A percentile compares a stretch with the other conserved stretches of the same genome.
Evolutionary conservation across 1,284 basidiomycete genomes (phyloP).

Genomic region (Papiliotrema laurentii): DNA sequence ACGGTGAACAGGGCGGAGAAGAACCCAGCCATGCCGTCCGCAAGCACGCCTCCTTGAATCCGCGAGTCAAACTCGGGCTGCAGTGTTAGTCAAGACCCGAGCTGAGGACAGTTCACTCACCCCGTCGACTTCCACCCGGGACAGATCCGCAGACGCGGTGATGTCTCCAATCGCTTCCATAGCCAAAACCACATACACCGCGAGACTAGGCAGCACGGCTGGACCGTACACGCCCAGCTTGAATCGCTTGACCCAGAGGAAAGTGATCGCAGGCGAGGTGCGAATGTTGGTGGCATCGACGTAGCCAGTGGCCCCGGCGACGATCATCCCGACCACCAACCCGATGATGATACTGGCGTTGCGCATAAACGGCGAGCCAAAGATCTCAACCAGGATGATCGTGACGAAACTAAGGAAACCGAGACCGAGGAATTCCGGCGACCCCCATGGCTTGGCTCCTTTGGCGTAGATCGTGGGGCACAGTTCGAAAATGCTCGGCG

Average conservation of each 20-base stretch:
- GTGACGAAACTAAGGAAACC: conserved; percentile 76
- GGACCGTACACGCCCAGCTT: conserved; percentile 73
- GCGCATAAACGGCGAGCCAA: conserved; percentile 61
- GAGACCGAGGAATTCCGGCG: conserved; percentile 64
- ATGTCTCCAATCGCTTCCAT: conserved; percentile 86
- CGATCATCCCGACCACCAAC: conserved; percentile 64
- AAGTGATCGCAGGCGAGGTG: conserved; percentile 68
- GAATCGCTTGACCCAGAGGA: conserved; percentile 68
- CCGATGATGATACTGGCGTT: conserved; percentile 51
- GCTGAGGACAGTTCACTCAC: conserved; percentile 5
- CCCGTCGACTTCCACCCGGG: conserved; percentile 63
- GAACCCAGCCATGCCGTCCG: conserved; percentile 57
- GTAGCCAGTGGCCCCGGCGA: conserved; percentile 69
- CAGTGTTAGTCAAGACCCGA: neutral
- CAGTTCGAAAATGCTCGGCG: conserved; percentile 59
- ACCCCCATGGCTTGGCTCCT: conserved; percentile 58
- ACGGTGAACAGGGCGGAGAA: conserved; percentile 74
- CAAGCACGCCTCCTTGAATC: conserved; percentile 78
- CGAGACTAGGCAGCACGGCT: conserved; percentile 75
- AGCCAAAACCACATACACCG: conserved; percentile 62
- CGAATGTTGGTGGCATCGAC: conserved; percentile 60
- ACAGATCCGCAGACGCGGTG: conserved; percentile 77
- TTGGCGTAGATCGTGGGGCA: conserved; percentile 68
- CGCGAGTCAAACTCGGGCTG: conserved; percentile 65
- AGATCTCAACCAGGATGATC: conserved; percentile 53